Evolutionary conservation across 2,329 filamentous ascomycete species (phyloP), one percentile per base, ranked within the genome.

Genomic region (Xylariaceae sp.): DNA sequence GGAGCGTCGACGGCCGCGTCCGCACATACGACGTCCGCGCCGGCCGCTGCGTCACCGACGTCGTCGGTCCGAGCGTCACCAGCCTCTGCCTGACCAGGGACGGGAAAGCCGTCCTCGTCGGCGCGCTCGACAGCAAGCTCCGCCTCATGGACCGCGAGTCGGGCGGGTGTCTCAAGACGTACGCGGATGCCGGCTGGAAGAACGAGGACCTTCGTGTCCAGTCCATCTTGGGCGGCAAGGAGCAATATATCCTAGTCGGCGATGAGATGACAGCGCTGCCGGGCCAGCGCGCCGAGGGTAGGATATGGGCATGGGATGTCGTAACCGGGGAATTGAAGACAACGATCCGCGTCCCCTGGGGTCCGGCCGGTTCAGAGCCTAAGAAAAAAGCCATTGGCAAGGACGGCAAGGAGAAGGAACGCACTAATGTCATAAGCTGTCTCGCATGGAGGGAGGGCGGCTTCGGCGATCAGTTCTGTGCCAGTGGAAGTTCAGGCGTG

Each of bases 1-100:
- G 83, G 0, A 89, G 86, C 59, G 86, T 95, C 40, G 90, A 97
- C 63, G 89, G 89, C 2, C 71, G 84, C 41, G 77, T 94, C 1
- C 70, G 90, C 38, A 73, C 73, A 43, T 96, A 97, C 64, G 90
- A 97, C 65, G 65, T 94, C 28, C 73, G 88, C 38, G 84, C 78
- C 71, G 89, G 89, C 0, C 70, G 69, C 36, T 71, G 81, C 34
- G 76, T 78, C 4, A 78, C 76, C 1, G 88, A 94, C 63, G 78
- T 87, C 1, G 66, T 92, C 36, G 76, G 77, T 37, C 73, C 68
- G 2, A 70, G 70, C 43, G 84, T 95, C n/a, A 94, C 88, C 6
- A 88, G 82, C 60, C 59, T 96, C 40, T 67, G 67, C 29, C 66
- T 85, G 34, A 84, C 85, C 2, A 73, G 73, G 36, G 86, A 90